A percentile compares a stretch with the other conserved stretches of the same genome.
These are phyloP conservation scores for Polygonum aviculare DNA, from an alignment of 148 eudicot species.

Conservation along the genomic window DNA sequence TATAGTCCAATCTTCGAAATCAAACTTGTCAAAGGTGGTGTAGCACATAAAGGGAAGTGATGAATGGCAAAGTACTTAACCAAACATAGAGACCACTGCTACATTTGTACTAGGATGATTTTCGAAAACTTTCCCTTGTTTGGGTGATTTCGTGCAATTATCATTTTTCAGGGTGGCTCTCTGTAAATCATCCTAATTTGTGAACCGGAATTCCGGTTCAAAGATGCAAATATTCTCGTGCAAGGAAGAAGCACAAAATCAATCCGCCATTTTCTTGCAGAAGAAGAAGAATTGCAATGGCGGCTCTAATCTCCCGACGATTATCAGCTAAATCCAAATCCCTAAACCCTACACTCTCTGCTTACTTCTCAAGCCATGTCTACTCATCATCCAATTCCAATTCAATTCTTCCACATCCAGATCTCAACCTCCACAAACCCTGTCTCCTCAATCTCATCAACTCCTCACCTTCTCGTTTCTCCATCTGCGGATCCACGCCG, in stretches of 20 bases:
- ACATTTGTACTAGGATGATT: no score
- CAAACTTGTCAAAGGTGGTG: no score
- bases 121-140: no score
- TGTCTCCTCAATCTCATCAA: not conserved
- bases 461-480: not conserved
- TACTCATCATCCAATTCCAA: not conserved
- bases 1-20: no score
- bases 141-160: no score
- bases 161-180: no score
- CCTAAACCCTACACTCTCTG: not conserved
- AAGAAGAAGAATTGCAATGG: not conserved
- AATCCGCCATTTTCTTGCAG: not conserved
- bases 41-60: no score
- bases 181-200: no score
- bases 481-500: not conserved
- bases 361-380: not conserved
- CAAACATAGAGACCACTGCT: no score
- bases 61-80: no score
- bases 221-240: not conserved
- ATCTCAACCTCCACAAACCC: not conserved
- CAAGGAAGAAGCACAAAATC: not conserved
- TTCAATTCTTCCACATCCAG: not conserved
- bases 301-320: constrained; percentile 1
- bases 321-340: not conserved
- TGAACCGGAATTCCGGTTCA: not conserved